Percentiles rank a stretch among this genome's conserved stretches.
phyloP scores from a whole-genome alignment of 2,329 filamentous ascomycete species.

The Exophiala phaeomuriformis region DNA sequence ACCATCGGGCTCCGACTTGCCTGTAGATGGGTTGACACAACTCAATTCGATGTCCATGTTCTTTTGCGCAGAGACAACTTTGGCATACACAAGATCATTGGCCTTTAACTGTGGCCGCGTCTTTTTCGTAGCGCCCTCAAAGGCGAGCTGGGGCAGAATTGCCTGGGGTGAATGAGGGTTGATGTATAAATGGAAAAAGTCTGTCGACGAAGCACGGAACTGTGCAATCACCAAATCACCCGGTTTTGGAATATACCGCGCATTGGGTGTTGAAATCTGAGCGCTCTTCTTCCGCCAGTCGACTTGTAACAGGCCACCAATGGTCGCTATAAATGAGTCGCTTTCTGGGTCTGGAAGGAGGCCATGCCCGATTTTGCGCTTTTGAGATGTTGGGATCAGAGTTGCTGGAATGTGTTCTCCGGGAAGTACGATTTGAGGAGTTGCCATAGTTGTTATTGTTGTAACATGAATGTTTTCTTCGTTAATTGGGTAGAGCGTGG shows the following conservation, averaged over 20 bases:
- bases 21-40: constrained; percentile 77
- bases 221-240: constrained; percentile 86
- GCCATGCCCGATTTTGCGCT: constrained; percentile 61
- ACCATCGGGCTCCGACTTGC: constrained; percentile 79
- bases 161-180: constrained; percentile 57
- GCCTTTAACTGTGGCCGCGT: constrained; percentile 69
- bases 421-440: constrained; percentile 65
- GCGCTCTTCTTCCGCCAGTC: constrained; percentile 37
- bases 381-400: constrained; percentile 60
- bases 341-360: constrained; percentile 54
- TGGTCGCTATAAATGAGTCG: constrained; percentile 31
- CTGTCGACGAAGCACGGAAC: constrained; percentile 65
- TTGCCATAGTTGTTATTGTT: constrained; percentile 42
- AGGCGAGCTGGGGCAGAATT: constrained; percentile 77
- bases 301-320: constrained; percentile 34
- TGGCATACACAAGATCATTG: constrained; percentile 81
- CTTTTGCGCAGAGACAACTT: constrained; percentile 67
- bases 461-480: no score
- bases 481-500: no score
- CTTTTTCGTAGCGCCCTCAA: constrained; percentile 88
- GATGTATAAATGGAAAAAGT: constrained; percentile 73
- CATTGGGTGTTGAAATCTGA: constrained; percentile 33
- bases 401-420: constrained; percentile 65
- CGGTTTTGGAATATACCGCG: constrained; percentile 67
- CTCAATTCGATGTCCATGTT: constrained; percentile 86